Conservation (phyloP, 177 flowering plant genomes). For the Vitis hybrid region DNA sequence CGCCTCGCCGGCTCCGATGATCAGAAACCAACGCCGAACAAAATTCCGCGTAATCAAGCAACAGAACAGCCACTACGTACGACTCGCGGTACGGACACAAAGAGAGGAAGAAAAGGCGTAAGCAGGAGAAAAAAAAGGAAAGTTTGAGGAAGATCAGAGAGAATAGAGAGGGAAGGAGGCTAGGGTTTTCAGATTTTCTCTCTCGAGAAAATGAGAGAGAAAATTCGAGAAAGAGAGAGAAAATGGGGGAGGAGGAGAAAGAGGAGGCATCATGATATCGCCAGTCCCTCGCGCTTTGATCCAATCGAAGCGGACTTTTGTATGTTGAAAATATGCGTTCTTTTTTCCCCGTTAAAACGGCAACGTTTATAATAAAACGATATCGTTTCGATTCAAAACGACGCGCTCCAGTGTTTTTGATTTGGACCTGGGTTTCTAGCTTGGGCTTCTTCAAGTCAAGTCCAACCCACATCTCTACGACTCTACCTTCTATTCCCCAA, state of each 20-base stretch:
- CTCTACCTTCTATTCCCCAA: too few species aligned
- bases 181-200: conserved; percentile 2
- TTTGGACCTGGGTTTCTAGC: too few species aligned
- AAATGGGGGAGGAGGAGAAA: neutral
- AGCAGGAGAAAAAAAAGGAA: neutral
- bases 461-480: too few species aligned
- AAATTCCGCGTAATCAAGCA: too few species aligned
- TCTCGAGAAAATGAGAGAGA: conserved; percentile 2
- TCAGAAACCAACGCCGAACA: neutral
- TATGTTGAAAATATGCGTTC: too few species aligned
- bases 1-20: neutral
- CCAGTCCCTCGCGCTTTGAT: conserved; percentile 20
- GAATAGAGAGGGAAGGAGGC: neutral
- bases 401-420: too few species aligned
- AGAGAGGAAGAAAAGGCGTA: neutral
- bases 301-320: conserved; percentile 18
- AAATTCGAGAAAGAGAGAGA: conserved; percentile 9
- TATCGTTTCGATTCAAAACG: too few species aligned
- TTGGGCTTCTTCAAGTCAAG: too few species aligned
- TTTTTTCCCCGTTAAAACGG: too few species aligned
- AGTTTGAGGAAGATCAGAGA: neutral
- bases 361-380: too few species aligned
- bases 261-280: conserved; percentile 11
- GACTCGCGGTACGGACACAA: neutral
- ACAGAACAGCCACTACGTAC: too few species aligned